phyloP scores from a whole-genome alignment of 495 filamentous ascomycete species.

The Podospora sp. region DNA sequence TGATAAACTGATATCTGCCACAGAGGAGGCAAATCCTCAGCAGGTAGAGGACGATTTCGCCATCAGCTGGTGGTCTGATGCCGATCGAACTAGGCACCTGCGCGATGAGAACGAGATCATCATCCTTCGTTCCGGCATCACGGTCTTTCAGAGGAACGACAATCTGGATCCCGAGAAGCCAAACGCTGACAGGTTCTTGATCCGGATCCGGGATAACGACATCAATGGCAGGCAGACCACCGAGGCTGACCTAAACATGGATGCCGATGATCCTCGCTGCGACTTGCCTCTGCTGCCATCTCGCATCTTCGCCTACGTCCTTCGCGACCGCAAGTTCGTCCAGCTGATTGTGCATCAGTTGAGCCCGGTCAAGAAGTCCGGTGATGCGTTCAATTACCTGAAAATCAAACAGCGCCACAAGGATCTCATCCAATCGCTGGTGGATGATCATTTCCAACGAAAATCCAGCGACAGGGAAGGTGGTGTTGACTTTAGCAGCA shows the following conservation, averaged over 20 bases:
- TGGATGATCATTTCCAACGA: slow-evolving; percentile 31
- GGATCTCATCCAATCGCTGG: slow-evolving; percentile 27
- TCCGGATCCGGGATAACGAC: slow-evolving; percentile 35
- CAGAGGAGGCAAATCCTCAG: slow-evolving; percentile 14
- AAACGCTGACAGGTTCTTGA: slow-evolving; percentile 32
- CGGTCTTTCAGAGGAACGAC: slow-evolving; percentile 17
- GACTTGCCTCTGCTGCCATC: slow-evolving; percentile 41
- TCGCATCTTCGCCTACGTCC: slow-evolving; percentile 43
- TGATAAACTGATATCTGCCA: too few species aligned
- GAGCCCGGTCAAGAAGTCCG: slow-evolving; percentile 45
- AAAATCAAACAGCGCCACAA: slow-evolving; percentile 26
- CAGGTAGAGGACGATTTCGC: slow-evolving; percentile 2
- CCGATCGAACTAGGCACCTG: slow-evolving; percentile 18
- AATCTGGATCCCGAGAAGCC: slow-evolving; percentile 17
- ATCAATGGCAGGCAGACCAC: slow-evolving; percentile 21
- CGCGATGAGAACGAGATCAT: slow-evolving; percentile 33
- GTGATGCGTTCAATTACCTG: slow-evolving; percentile 31
- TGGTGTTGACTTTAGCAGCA: slow-evolving; percentile 30
- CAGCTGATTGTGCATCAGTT: slow-evolving; percentile 36
- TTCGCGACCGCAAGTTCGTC: slow-evolving; percentile 42
- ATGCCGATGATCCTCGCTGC: slow-evolving; percentile 1
- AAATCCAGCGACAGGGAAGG: slow-evolving; percentile 49
- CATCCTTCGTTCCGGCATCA: slow-evolving; percentile 32
- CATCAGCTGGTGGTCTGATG: slow-evolving; percentile 3
- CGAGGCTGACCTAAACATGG: slow-evolving; percentile 1